These are phyloP conservation scores for Salix exigua DNA, from an alignment of 345 rosid genomes.

Conservation along the genomic window DNA sequence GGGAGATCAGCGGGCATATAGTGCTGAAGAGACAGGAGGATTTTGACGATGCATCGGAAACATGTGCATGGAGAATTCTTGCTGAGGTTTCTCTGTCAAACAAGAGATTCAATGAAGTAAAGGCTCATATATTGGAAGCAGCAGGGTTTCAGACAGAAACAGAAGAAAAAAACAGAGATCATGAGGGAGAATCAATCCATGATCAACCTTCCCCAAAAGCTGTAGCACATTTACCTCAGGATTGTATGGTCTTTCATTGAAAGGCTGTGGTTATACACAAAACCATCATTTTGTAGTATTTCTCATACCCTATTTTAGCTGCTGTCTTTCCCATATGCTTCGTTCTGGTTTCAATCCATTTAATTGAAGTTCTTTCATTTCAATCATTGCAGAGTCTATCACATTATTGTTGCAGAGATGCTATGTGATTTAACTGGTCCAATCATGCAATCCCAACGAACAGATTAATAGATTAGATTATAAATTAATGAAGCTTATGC, in stretches of 20 bases:
- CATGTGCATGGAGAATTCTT: slow-evolving; percentile 82
- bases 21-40: slow-evolving; percentile 86
- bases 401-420: no score
- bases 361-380: no score
- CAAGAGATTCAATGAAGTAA: slow-evolving; percentile 76
- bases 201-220: slow-evolving; percentile 6
- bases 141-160: slow-evolving; percentile 12
- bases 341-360: no score
- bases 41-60: slow-evolving; percentile 81
- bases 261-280: background rate
- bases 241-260: slow-evolving; percentile 18
- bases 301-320: no score
- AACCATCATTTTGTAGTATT: no score
- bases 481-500: no score
- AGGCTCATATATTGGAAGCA: slow-evolving; percentile 51
- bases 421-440: no score
- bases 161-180: background rate
- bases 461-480: no score
- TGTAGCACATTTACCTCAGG: slow-evolving; percentile 5
- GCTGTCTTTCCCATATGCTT: no score
- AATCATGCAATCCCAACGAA: no score
- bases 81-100: slow-evolving; percentile 85
- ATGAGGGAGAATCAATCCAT: slow-evolving; percentile 12
- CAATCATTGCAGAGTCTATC: no score
- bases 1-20: slow-evolving; percentile 97